Percentiles rank a stretch among this genome's conserved stretches.
Evolutionary conservation across 2,329 filamentous ascomycete genomes (phyloP).

Genomic region (Pseudogymnoascus sp.): DNA sequence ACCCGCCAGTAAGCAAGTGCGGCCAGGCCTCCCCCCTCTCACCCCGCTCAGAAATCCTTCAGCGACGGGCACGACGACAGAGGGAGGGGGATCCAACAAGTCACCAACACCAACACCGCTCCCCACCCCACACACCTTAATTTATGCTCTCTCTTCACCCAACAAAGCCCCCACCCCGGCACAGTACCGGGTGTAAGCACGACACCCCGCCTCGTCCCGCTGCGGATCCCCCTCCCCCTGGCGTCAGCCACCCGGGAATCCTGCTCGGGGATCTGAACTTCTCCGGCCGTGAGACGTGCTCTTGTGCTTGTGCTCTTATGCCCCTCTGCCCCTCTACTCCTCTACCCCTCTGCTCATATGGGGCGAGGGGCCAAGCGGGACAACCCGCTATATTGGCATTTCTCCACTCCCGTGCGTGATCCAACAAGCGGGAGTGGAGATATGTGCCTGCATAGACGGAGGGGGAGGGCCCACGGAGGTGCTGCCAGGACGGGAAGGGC

Average conservation of each 20-base stretch:
- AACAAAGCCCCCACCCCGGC: background rate
- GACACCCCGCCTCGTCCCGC: background rate
- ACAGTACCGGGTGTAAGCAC: background rate
- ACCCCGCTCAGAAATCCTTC: background rate
- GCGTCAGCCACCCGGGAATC: background rate
- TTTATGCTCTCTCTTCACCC: background rate
- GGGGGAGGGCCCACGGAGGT: background rate
- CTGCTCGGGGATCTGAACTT: background rate
- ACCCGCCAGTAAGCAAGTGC: background rate
- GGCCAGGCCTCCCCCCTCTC: background rate
- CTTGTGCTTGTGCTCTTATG: too few species aligned
- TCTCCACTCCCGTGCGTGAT: background rate
- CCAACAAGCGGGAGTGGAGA: too few species aligned
- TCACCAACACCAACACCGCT: background rate
- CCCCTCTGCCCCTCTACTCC: too few species aligned
- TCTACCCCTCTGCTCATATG: too few species aligned
- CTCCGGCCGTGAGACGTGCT: background rate
- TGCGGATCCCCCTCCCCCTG: background rate
- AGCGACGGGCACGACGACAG: background rate
- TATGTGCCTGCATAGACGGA: background rate
- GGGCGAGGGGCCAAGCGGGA: background rate
- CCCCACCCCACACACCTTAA: slow-evolving; percentile 2
- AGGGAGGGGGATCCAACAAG: background rate
- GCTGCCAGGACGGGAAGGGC: background rate
- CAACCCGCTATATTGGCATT: background rate